Conservation (phyloP, 306 rosid genomes). For the Quercus agrifolia region DNA sequence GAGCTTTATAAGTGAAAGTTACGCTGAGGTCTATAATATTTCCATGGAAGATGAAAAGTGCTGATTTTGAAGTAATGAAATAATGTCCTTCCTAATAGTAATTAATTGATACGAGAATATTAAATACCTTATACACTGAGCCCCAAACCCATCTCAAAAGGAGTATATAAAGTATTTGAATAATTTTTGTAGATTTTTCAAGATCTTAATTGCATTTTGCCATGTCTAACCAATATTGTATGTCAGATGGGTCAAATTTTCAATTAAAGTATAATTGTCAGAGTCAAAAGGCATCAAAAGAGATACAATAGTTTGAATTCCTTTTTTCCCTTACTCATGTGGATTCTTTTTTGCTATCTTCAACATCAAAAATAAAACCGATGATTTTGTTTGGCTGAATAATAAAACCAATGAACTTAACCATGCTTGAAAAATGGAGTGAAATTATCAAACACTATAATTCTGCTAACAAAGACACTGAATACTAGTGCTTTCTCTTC, state of each 20-base stretch:
- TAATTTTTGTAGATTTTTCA: too few species aligned
- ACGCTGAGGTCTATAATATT: too few species aligned
- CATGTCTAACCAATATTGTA: neutral
- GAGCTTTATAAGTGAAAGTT: too few species aligned
- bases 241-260: neutral
- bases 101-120: too few species aligned
- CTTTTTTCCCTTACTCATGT: neutral
- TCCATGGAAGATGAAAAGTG: too few species aligned
- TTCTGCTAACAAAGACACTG: neutral
- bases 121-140: too few species aligned
- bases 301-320: neutral
- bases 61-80: too few species aligned
- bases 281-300: neutral
- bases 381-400: neutral
- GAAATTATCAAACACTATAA: neutral
- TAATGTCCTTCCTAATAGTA: too few species aligned
- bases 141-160: too few species aligned
- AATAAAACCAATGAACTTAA: neutral
- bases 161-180: too few species aligned
- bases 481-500: slow-evolving; percentile 4
- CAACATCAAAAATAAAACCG: neutral
- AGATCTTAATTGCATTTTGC: neutral
- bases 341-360: neutral
- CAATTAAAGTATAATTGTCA: neutral
- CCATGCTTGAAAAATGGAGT: neutral